Conservation (phyloP, 2,329 filamentous ascomycete species). For the Curvularia verruculosa region DNA sequence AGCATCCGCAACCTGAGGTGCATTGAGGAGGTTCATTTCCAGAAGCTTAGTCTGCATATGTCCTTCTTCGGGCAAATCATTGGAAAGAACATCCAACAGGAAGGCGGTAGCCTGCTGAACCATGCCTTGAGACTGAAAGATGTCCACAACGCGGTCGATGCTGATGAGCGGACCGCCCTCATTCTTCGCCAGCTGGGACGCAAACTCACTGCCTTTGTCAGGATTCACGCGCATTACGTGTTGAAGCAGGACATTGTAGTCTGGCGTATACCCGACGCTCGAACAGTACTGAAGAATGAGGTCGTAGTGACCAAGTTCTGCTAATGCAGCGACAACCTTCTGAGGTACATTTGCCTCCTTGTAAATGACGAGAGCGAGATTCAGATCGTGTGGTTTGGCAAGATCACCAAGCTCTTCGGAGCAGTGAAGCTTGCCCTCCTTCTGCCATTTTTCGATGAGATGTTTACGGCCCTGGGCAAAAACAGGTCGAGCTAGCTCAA, state of each 20-base stretch:
- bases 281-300: conserved; percentile 92
- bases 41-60: conserved; percentile 91
- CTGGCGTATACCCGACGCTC: conserved; percentile 87
- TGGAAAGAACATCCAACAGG: conserved; percentile 90
- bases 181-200: conserved; percentile 86
- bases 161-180: conserved; percentile 88
- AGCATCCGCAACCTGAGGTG: conserved; percentile 95
- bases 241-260: conserved; percentile 89
- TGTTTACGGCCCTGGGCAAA: conserved; percentile 94
- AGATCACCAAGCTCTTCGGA: conserved; percentile 97
- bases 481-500: conserved; percentile 92
- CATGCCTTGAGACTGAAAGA: conserved; percentile 98
- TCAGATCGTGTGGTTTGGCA: conserved; percentile 86
- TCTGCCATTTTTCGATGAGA: conserved; percentile 96
- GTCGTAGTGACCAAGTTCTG: conserved; percentile 95
- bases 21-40: conserved; percentile 97
- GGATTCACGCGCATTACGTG: conserved; percentile 83
- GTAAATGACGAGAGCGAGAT: conserved; percentile 87
- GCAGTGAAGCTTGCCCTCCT: conserved; percentile 92
- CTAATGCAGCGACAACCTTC: conserved; percentile 94
- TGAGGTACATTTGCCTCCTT: conserved; percentile 86
- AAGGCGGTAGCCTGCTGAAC: conserved; percentile 98
- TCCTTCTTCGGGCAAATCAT: conserved; percentile 92
- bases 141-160: conserved; percentile 91
- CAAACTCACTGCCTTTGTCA: conserved; percentile 94